Percentiles rank a stretch among this genome's conserved stretches.
phyloP scores from a whole-genome alignment of 192 early-diverging fungal species.

The Backusella liffmaniae region DNA sequence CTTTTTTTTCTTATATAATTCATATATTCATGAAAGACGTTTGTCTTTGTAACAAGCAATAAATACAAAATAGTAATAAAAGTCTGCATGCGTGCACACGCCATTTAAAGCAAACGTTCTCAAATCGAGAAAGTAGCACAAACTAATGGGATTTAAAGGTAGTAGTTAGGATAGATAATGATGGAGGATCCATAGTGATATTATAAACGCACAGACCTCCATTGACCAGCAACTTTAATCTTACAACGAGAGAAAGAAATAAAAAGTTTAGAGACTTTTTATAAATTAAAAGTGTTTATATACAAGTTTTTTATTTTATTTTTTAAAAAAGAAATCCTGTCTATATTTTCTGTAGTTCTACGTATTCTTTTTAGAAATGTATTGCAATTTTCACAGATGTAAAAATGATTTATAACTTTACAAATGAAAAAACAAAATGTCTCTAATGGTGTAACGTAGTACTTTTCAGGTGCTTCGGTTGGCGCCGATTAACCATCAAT shows the following conservation, averaged over 20 bases:
- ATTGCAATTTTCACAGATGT: not conserved
- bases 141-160: not conserved
- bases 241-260: not conserved
- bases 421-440: not conserved
- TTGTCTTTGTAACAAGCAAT: not conserved
- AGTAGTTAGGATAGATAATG: not conserved
- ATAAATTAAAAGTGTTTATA: not conserved
- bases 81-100: not conserved
- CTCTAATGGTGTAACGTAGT: not conserved
- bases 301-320: not conserved
- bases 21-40: not conserved
- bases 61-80: not conserved
- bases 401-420: constrained; percentile 11
- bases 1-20: not conserved
- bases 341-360: not conserved
- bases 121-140: constrained; percentile 1
- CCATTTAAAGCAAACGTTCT: not conserved
- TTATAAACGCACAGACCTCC: constrained; percentile 2
- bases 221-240: not conserved
- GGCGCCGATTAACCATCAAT: not conserved
- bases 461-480: constrained; percentile 2
- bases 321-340: too few species aligned
- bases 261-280: not conserved
- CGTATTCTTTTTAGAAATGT: not conserved
- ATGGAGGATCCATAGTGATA: not conserved